A percentile compares a stretch with the other conserved stretches of the same genome.
phyloP scores from a whole-genome alignment of 768 basidiomycete species.

The Amanita jacksonii region DNA sequence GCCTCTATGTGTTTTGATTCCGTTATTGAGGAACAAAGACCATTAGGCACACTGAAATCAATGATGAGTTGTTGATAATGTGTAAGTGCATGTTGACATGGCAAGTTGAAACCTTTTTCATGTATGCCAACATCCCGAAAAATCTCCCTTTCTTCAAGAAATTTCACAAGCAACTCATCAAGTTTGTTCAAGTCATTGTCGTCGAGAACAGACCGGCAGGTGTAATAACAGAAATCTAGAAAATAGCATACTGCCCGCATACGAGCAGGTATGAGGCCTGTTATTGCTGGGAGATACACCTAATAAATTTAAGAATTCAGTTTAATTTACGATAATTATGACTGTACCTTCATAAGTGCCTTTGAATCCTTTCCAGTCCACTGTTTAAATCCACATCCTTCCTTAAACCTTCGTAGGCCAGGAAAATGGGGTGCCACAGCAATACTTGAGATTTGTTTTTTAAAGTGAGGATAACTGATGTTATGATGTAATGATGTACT shows the following conservation, averaged over 20 bases:
- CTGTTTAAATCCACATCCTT: no score
- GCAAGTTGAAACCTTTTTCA: slow-evolving; percentile 2
- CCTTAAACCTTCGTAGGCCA: no score
- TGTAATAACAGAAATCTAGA: slow-evolving; percentile 19
- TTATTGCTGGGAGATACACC: background rate
- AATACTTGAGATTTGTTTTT: no score
- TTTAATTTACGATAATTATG: no score
- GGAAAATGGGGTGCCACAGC: no score
- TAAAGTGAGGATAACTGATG: no score
- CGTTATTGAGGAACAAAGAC: slow-evolving; percentile 9
- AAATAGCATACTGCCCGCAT: slow-evolving; percentile 11
- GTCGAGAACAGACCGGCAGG: slow-evolving; percentile 1
- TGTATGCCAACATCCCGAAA: slow-evolving; percentile 12
- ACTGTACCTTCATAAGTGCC: no score
- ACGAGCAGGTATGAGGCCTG: background rate
- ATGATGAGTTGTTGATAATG: slow-evolving; percentile 8
- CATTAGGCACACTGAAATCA: slow-evolving; percentile 10
- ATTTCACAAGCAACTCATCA: slow-evolving; percentile 2
- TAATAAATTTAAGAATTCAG: no score
- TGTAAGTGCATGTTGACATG: slow-evolving; percentile 8
- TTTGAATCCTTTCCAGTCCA: no score
- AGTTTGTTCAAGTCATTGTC: no score
- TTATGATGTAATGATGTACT: background rate
- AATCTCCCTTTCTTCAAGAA: slow-evolving; percentile 12
- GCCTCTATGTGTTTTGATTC: slow-evolving; percentile 7